Evolutionary conservation across 495 filamentous ascomycete genomes (phyloP).

Genomic region (Glonium stellatum): DNA sequence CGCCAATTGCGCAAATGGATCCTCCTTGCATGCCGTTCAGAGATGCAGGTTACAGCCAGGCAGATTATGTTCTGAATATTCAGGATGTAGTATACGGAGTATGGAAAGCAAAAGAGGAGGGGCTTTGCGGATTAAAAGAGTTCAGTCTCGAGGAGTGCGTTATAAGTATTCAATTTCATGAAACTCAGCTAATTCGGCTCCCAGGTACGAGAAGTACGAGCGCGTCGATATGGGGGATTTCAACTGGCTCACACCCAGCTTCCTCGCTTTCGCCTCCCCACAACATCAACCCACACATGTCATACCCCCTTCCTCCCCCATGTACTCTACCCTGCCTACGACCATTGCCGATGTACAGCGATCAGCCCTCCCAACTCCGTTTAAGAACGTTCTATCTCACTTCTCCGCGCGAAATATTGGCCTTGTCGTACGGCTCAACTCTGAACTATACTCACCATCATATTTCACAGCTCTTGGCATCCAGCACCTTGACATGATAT

Average conservation of each 20-base stretch:
- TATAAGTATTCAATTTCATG: conserved; percentile 3
- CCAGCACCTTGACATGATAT: conserved; percentile 96
- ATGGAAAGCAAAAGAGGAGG: conserved; percentile 96
- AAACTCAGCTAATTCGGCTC: conserved; percentile 8
- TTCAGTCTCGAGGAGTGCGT: conserved; percentile 86
- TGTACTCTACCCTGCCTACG: conserved; percentile 63
- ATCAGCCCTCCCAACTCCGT: conserved; percentile 63
- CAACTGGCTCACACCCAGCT: conserved; percentile 95
- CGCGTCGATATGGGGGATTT: conserved; percentile 98
- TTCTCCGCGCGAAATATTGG: conserved; percentile 82
- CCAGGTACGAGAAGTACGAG: conserved; percentile 83
- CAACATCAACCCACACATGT: conserved; percentile 69
- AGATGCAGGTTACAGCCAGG: conserved; percentile 97
- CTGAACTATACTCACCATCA: conserved; percentile 86
- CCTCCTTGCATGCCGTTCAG: conserved; percentile 98
- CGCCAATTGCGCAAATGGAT: conserved; percentile 90
- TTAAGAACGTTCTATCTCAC: conserved; percentile 91
- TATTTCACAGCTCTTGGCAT: conserved; percentile 95
- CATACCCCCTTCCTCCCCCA: conserved; percentile 61
- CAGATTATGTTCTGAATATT: conserved; percentile 87
- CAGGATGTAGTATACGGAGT: conserved; percentile 98
- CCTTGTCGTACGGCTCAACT: conserved; percentile 91
- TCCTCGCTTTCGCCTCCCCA: conserved; percentile 93
- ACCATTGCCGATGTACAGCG: conserved; percentile 58
- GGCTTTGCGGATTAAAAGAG: conserved; percentile 74